Base-by-base conservation (phyloP, 2,329 filamentous ascomycete genomes). In the Fusarium falciforme region DNA sequence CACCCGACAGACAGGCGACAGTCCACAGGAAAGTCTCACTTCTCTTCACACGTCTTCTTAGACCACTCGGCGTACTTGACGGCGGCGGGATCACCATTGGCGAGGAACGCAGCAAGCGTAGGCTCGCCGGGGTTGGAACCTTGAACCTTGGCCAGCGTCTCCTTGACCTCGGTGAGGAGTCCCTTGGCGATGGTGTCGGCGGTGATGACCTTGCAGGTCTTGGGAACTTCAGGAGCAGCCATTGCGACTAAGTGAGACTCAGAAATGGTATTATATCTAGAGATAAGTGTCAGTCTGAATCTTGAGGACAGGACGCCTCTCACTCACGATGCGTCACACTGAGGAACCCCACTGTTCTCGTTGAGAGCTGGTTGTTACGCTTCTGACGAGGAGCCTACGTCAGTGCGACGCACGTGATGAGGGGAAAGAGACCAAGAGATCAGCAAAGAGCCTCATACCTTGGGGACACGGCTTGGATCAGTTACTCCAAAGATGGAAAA, bases 41-140 rank as follows among this genome's bases (percentile, higher is more conserved):
- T 97, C 83, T 98, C 96, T 83, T 92, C 90, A 84, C 94, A 98
- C 5, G 96, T 98, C 89, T 97, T 98, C 83, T 94, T 94, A 44
- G 96, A 98, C 94, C 94, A 98, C 83, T 98, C 94, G 64, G 96
- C 96, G 82, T 99, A 98, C 86, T 97, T 94, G 78, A 93, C 88
- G 35, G 96, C 96, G 42, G 95, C 94, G 33, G 95, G 94, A 84
- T 99, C 96, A 75, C 90, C 89, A 84, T 98, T 98, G 76, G 96
- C 95, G 66, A 99, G 88, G 84, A 98, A 98, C 68, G 96, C 96
- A 52, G 96, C 93, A 62, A 99, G 89, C 71, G 93, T 92, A 36
- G 96, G 95, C 81, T 91, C 86, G 47, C 80, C 77, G 67, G 83
- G 83, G 69, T 81, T 81, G 36, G 83, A 86, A 75, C 89, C 90